These are phyloP conservation scores for Chiua virens DNA, from an alignment of 768 basidiomycete genomes.

Conservation along the genomic window DNA sequence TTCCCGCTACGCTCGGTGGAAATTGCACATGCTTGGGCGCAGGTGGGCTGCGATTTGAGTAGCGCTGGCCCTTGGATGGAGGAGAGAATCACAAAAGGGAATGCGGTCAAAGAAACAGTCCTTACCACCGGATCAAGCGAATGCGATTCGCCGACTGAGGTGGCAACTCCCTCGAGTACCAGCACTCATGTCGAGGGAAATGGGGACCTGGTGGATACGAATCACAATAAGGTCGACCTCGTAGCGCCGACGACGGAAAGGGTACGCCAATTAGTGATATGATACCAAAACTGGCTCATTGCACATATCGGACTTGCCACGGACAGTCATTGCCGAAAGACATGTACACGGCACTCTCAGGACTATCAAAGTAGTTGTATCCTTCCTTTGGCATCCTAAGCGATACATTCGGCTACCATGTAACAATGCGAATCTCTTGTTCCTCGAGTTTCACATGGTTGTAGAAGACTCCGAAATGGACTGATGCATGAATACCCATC, in stretches of 20 bases:
- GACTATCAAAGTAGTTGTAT: neutral
- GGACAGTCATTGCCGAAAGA: neutral
- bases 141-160: neutral
- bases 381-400: too few species aligned
- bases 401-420: neutral
- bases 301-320: neutral
- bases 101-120: neutral
- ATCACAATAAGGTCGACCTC: constrained; percentile 9
- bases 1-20: constrained; percentile 64
- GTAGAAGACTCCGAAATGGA: too few species aligned
- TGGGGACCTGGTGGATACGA: neutral
- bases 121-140: neutral
- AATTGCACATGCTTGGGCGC: constrained; percentile 56
- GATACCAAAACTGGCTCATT: neutral
- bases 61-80: constrained; percentile 74
- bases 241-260: neutral
- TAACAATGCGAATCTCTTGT: too few species aligned
- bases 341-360: neutral
- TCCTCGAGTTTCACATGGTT: too few species aligned
- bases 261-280: neutral
- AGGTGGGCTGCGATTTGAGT: constrained; percentile 61
- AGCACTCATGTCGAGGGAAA: constrained; percentile 3
- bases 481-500: too few species aligned
- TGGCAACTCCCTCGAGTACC: constrained; percentile 4
- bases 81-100: constrained; percentile 38